Evolutionary conservation across 148 eudicot genomes (phyloP), one percentile per base, ranked within the genome.

Genomic region (Beta vulgaris): DNA sequence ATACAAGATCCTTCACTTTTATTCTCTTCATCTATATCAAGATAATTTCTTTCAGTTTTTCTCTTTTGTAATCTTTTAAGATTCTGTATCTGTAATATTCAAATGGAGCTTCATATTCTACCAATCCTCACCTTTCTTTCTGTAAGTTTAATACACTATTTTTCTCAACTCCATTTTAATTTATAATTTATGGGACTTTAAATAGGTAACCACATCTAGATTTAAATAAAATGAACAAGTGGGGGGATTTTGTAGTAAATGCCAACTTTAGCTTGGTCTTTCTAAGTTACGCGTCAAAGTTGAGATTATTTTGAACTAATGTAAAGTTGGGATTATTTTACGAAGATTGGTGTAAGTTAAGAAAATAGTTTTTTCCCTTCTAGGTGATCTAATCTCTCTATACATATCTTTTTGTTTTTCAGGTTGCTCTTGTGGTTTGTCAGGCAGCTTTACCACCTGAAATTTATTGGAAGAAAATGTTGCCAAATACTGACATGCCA

Each of bases 401-500:
- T n/a, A n/a, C n/a, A 0, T 8, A 1, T 9, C 9, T 37, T 11
- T 36, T n/a, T 40, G 2, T 1, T 34, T 74, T 21, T 53, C 81
- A 90, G 91, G 65, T 86, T 57, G 78, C 79, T 32, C 11, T 84
- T 35, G 81, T 85, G 49, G 85, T 78, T 53, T 81, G 90, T 76
- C 80, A 90, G 81, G 96, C 89, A 82, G 81, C 78, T 51, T 7
- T 78, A 73, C 53, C 87, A 40, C 80, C 88, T 40, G 90, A 85
- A 59, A 73, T 49, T 11, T 90, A 90, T 69, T 90, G 96, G 96
- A 87, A 85, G 51, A 69, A 82, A 9, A 77, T 77, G 59, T 81
- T 90, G 82, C 91, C 92, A 25, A 79, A 88, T 79, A 73, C 87
- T 43, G 81, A 71, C 74, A 91, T 88, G 85, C 94, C 94, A 7